Evolutionary conservation across 306 rosid species (phyloP).

Genomic region (Cucumis hystrix): DNA sequence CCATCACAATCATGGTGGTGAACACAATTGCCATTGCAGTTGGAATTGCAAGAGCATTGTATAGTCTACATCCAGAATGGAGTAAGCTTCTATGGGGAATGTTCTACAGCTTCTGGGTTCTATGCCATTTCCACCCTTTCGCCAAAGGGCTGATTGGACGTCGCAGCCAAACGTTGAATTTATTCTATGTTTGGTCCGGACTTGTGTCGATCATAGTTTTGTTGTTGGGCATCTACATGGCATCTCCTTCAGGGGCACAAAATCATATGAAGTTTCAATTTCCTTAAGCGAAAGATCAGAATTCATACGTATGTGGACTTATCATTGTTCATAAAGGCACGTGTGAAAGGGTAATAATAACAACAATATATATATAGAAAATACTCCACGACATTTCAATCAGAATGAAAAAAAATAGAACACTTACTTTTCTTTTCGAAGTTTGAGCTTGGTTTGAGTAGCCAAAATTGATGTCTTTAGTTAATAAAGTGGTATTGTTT

Average conservation of each 20-base stretch:
- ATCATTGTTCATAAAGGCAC: too few species aligned
- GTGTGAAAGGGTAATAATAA: too few species aligned
- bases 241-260: constrained; percentile 45
- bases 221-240: constrained; percentile 65
- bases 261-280: constrained; percentile 54
- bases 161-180: constrained; percentile 60
- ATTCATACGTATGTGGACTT: too few species aligned
- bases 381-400: too few species aligned
- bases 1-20: constrained; percentile 75
- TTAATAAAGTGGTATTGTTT: too few species aligned
- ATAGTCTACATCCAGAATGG: constrained; percentile 72
- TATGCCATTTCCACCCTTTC: constrained; percentile 75
- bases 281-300: constrained; percentile 5
- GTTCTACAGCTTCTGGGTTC: constrained; percentile 78
- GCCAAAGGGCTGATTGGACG: constrained; percentile 72
- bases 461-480: too few species aligned
- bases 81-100: constrained; percentile 71
- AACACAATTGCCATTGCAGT: constrained; percentile 64
- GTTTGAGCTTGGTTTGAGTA: too few species aligned
- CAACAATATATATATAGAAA: too few species aligned
- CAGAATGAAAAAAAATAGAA: too few species aligned
- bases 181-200: constrained; percentile 73
- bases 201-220: constrained; percentile 61
- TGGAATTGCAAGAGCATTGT: constrained; percentile 57
- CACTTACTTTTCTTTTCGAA: too few species aligned